These are phyloP conservation scores for Acacia melanoxylon DNA, from an alignment of 306 rosid species.

Conservation along the genomic window DNA sequence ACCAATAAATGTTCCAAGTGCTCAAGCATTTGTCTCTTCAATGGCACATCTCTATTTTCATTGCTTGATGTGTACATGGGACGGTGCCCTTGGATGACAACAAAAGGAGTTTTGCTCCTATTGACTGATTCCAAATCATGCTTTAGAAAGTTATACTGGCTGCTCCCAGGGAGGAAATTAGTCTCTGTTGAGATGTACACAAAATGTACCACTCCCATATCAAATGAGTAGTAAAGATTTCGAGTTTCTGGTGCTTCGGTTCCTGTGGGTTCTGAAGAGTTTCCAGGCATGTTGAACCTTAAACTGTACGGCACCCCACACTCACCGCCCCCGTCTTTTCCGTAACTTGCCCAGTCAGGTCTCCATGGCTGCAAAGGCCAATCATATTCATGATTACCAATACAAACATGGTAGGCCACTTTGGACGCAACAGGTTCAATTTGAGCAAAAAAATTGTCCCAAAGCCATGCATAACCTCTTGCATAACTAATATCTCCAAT, in stretches of 20 bases:
- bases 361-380: constrained; percentile 93
- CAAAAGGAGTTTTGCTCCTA: constrained; percentile 67
- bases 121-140: constrained; percentile 76
- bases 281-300: constrained; percentile 92
- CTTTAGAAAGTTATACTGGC: constrained; percentile 71
- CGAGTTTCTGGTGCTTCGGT: constrained; percentile 59
- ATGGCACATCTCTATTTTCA: constrained; percentile 58
- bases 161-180: constrained; percentile 76
- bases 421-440: constrained; percentile 75
- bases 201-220: constrained; percentile 79
- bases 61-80: constrained; percentile 94
- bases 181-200: constrained; percentile 86
- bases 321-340: constrained; percentile 95
- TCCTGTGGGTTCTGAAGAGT: constrained; percentile 81
- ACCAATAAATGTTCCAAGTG: constrained; percentile 84
- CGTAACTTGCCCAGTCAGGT: constrained; percentile 79
- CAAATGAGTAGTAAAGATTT: constrained; percentile 86
- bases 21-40: constrained; percentile 71
- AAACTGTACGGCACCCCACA: constrained; percentile 93
- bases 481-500: constrained; percentile 96
- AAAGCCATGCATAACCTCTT: constrained; percentile 86
- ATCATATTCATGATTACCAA: constrained; percentile 86
- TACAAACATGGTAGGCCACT: constrained; percentile 87
- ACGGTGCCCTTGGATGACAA: constrained; percentile 85
- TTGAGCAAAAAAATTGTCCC: constrained; percentile 83